Evolutionary conservation across 2,329 filamentous ascomycete species (phyloP), one percentile per base, ranked within the genome.

Genomic region (Rhytidhysteron rufulum): DNA sequence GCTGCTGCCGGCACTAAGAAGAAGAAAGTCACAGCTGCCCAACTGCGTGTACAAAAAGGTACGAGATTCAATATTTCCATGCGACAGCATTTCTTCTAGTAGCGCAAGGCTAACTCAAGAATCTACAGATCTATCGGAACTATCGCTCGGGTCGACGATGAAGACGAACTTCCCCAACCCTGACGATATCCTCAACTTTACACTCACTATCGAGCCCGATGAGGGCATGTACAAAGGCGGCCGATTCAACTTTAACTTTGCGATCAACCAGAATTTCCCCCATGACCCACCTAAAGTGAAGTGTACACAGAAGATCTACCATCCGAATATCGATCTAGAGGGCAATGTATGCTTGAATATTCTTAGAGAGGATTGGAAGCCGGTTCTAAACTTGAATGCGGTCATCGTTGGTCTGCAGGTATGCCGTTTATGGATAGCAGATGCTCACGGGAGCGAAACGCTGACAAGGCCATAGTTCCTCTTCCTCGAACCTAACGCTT

Each of bases 261-360:
- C 80, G 48, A 95, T 98, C 72, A 89, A 88, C 68, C 86, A 91
- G 62, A 93, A 86, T 72, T 98, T 95, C 70, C 93, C 93, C 1
- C 93, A 97, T 71, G 90, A 97, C 65, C 90, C 93, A 48, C 93
- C 93, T 16, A 97, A 97, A 71, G 93, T 98, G 55, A 93, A 87
- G 61, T 97, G 93, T 72, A 86, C 83, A 54, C 88, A 98, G 70
- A 97, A 95, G 76, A 97, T 98, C 57, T 98, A 98, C 72, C 93
- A 98, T 65, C 93, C 93, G 5, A 98, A 98, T 68, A 98, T 98
- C 63, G 93, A 98, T 61, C 78, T 95, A 30, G 88, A 97, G 65
- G 93, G 93, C 54, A 98, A 98, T 63, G 90, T 98, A 48, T 98
- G 93, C 73, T 71, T 98, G 60, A 98, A 98, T 66, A 98, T 98